Evolutionary conservation across 169 alveolate genomes (phyloP).

Genomic region (Plasmodium coatneyi): DNA sequence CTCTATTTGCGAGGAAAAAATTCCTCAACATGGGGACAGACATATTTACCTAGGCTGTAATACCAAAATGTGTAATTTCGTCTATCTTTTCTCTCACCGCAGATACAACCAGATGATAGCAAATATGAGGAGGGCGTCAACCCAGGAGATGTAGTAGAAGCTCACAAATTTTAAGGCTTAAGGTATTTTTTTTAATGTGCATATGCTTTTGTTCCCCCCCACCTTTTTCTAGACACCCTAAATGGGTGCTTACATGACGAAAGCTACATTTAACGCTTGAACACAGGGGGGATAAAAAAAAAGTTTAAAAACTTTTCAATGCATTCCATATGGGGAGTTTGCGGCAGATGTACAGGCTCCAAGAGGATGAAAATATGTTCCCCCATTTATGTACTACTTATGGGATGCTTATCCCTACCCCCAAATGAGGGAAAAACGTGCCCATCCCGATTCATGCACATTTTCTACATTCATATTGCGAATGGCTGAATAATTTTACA

Average conservation of each 20-base stretch:
- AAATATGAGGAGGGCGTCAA: conserved; percentile 46
- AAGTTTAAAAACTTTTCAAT: background rate
- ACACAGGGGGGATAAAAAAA: background rate
- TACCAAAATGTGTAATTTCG: background rate
- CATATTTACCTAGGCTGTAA: background rate
- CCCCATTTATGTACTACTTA: background rate
- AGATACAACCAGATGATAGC: conserved; percentile 73
- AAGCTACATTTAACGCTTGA: background rate
- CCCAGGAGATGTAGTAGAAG: conserved; percentile 69
- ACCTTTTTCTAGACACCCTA: background rate
- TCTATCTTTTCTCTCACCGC: background rate
- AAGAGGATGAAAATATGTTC: background rate
- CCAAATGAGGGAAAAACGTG: background rate
- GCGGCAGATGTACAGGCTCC: background rate
- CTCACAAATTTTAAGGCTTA: conserved; percentile 34
- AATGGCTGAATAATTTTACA: background rate
- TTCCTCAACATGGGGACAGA: background rate
- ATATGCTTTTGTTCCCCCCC: background rate
- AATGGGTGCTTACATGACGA: background rate
- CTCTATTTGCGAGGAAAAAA: background rate
- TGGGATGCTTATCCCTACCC: background rate
- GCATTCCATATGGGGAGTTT: background rate
- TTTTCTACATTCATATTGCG: background rate
- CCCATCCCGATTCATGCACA: background rate
- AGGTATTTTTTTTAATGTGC: background rate